Conservation (phyloP, 2,329 filamentous ascomycete species). For the Fusarium sulawesiense region DNA sequence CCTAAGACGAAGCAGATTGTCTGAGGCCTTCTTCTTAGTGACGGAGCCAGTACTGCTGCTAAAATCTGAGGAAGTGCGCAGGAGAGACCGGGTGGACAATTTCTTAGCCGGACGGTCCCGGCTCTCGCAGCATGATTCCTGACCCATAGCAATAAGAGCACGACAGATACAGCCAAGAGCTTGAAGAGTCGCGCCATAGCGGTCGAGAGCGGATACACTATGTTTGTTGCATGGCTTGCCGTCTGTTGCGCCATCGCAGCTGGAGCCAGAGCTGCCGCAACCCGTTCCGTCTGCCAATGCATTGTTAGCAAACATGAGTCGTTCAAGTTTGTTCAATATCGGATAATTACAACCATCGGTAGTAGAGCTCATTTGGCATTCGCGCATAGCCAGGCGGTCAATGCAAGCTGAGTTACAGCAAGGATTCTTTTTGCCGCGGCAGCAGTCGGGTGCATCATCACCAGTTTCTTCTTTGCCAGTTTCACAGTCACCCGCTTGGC, state of each 20-base stretch:
- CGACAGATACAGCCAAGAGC: slow-evolving; percentile 66
- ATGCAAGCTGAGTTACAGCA: slow-evolving; percentile 59
- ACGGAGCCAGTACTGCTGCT: slow-evolving; percentile 38
- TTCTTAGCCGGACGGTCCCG: slow-evolving; percentile 43
- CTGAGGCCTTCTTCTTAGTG: slow-evolving; percentile 16
- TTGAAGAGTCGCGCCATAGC: slow-evolving; percentile 57
- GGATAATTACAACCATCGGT: neutral
- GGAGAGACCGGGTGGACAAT: slow-evolving; percentile 19
- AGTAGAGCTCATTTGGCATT: slow-evolving; percentile 47
- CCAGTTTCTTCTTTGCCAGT: neutral
- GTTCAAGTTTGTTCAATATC: neutral
- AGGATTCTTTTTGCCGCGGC: slow-evolving; percentile 53
- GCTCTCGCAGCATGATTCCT: slow-evolving; percentile 62
- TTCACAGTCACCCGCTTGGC: neutral
- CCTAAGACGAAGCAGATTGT: slow-evolving; percentile 23
- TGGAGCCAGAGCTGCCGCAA: neutral
- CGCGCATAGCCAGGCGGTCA: slow-evolving; percentile 57
- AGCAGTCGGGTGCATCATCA: slow-evolving; percentile 50
- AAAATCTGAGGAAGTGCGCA: slow-evolving; percentile 44
- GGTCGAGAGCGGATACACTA: slow-evolving; percentile 48
- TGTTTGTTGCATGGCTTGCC: slow-evolving; percentile 55
- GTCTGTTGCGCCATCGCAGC: slow-evolving; percentile 29
- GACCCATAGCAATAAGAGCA: slow-evolving; percentile 61
- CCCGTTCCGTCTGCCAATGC: neutral
- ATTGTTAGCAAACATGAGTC: neutral